These are phyloP conservation scores for Schwanniomyces polymorphus DNA, from an alignment of 805 yeast species.

Conservation along the genomic window DNA sequence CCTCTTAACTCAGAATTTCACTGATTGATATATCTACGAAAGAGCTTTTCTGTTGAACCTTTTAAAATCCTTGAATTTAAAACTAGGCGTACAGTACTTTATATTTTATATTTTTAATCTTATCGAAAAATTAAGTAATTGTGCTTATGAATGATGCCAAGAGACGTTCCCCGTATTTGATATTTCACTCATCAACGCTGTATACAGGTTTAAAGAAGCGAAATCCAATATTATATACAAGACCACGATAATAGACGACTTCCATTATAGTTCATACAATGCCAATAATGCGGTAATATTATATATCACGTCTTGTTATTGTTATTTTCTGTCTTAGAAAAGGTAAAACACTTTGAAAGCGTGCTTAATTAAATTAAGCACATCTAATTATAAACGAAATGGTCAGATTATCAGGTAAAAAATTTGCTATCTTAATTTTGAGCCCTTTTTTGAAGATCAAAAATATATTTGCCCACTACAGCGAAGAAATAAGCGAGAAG, in stretches of 20 bases:
- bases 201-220: not conserved
- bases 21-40: not conserved
- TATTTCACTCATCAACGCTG: not conserved
- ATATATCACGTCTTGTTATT: not conserved
- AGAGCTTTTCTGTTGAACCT: not conserved
- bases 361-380: no score
- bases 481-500: no score
- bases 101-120: not conserved
- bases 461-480: no score
- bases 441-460: no score
- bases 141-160: constrained; percentile 1
- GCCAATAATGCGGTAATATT: not conserved
- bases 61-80: no score
- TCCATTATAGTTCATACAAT: not conserved
- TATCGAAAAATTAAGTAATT: not conserved
- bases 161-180: constrained; percentile 1
- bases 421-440: no score
- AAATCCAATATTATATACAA: not conserved
- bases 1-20: not conserved
- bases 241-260: not conserved
- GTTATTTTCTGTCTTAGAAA: not conserved
- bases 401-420: no score
- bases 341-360: no score
- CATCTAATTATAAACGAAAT: no score
- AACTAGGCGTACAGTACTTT: not conserved